Percentiles rank a stretch among this genome's conserved stretches.
Evolutionary conservation across 768 basidiomycete species (phyloP).

Genomic region (Pisolithus albus): DNA sequence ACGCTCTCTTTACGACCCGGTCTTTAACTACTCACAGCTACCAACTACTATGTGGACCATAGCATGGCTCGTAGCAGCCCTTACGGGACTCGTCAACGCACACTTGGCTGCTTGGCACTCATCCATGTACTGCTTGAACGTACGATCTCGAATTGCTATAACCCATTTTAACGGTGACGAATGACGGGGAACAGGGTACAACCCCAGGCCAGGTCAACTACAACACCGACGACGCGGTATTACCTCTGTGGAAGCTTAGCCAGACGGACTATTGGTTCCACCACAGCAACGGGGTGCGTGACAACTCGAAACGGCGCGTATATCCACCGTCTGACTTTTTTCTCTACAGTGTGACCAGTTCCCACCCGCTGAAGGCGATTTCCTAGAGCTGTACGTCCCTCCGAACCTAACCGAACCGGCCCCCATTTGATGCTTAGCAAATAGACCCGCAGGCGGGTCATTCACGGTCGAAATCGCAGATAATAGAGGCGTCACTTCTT

Average conservation of each 20-base stretch:
- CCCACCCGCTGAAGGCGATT: constrained; percentile 36
- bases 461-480: constrained; percentile 45
- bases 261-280: constrained; percentile 39
- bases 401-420: background rate
- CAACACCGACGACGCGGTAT: constrained; percentile 35
- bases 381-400: constrained; percentile 35
- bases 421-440: background rate
- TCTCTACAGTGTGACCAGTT: constrained; percentile 36
- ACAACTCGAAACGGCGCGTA: background rate
- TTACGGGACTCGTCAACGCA: constrained; percentile 21
- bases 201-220: constrained; percentile 22
- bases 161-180: background rate
- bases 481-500: constrained; percentile 42
- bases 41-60: too few species aligned
- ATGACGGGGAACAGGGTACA: constrained; percentile 21
- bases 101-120: constrained; percentile 38
- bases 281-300: constrained; percentile 4
- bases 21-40: too few species aligned
- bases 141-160: constrained; percentile 7
- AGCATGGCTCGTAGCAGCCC: background rate
- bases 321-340: too few species aligned
- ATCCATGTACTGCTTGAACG: constrained; percentile 44
- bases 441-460: constrained; percentile 41
- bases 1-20: too few species aligned
- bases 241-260: constrained; percentile 37